Base-by-base conservation (phyloP, 1,284 basidiomycete species). In the Leccinum colubrinum region DNA sequence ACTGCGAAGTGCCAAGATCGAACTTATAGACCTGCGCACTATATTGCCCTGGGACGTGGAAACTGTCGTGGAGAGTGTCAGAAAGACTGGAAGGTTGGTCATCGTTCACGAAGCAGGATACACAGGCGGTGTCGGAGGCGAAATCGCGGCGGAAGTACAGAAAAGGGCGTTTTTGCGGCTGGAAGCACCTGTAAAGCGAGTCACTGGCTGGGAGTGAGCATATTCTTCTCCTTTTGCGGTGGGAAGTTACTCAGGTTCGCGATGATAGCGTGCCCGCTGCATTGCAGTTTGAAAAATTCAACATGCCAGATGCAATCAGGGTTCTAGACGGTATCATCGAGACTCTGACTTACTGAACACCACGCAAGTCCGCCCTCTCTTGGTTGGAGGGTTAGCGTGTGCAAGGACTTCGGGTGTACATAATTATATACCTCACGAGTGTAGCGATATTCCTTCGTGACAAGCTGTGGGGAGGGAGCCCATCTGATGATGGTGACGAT, bases 181-280 rank as follows among this genome's bases (percentile, higher is more conserved):
- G 60, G 86, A 93, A 63, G 94, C 94, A 3, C 94, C 94, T 0
- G 88, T 97, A n/a, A 90, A 84, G 68, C 79, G 94, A 53, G 86
- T 97, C 30, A 86, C 90, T 11, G 93, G 91, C 27, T 96, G 94
- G 94, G 94, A 97, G 94, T 95, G 69, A 84, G 93, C 87, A 1
- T 43, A 9, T 12, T 48, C 59, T 48, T 48, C 6, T 48, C 46
- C 33, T 51, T 55, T 59, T 6, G n/a, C 4, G 33, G n/a, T 56
- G 20, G 8, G 39, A 51, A 27, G 15, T 4, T 55, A 46, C 63
- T 62, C 6, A 71, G 8, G 15, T 6, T 54, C n/a, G 15, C 60
- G 52, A 17, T 39, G 11, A 41, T 66, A 94, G 93, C 67, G 86
- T 87, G 4, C 94, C 94, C 1, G 87, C 88, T 20, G 89, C 86